Base-by-base conservation (phyloP, 192 early-diverging fungal genomes). In the Umbelopsis sp. region DNA sequence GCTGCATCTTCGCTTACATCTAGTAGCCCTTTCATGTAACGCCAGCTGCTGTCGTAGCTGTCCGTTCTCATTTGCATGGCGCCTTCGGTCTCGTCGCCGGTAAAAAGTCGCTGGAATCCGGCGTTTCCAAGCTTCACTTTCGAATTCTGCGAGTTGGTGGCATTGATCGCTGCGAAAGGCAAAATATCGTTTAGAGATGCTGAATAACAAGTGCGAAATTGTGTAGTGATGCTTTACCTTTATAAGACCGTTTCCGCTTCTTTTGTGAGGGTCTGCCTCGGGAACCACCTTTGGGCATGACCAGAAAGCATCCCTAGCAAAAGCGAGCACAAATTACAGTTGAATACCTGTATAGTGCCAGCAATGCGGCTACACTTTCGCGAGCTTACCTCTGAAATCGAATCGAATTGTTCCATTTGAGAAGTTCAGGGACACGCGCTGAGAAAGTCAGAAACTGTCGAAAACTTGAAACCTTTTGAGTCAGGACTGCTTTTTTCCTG, bases 61-160 rank as follows among this genome's bases (percentile, higher is more conserved):
- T 33, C 33, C 46, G 74, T 76, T 52, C 91, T 78, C 21, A 85
- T 66, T 30, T 80, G 65, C 70, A 87, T 82, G 3, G 82, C 81
- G 37, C 84, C 82, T 22, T 66, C 53, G 0, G 85, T 48, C 64
- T 93, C 92, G 27, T 75, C 74, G 2, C 89, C 89, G 33, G 83
- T 78, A 45, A 84, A 74, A 21, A 93, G 73, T 2, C 69, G 82
- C 64, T 88, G 87, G 66, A 88, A 93, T 13, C 89, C 91, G 21
- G 81, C 82, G 16, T 79, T 66, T 65, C 61, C 55, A 47, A 81
- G 25, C 64, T 55, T 48, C 8, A 27, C 46, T 47, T 65, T 49
- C 55, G 37, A 58, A 44, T 37, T 33, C n/a, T 66, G 64, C 64
- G 52, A 37, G 18, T 44, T 41, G 8, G 79, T 58, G 11, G 49